phyloP scores from a whole-genome alignment of 345 rosid species.

The Hevea brasiliensis region DNA sequence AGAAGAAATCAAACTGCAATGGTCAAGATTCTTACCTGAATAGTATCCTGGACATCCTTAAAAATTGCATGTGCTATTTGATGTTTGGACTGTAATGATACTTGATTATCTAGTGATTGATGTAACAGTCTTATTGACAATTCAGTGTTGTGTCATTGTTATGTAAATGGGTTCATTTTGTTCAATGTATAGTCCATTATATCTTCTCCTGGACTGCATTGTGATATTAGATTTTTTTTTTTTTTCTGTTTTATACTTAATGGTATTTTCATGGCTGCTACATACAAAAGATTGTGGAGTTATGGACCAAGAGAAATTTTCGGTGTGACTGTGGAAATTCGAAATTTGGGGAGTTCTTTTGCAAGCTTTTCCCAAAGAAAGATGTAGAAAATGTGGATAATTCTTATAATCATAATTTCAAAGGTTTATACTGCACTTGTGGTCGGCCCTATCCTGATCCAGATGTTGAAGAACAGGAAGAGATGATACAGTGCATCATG shows the following conservation, averaged over 20 bases:
- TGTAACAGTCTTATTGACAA: background rate
- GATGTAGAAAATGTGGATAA: conserved; percentile 73
- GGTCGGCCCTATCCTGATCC: conserved; percentile 88
- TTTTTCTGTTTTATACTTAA: background rate
- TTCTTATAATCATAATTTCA: conserved; percentile 86
- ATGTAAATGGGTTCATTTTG: background rate
- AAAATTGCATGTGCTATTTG: background rate
- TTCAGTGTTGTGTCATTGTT: background rate
- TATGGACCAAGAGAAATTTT: conserved; percentile 95
- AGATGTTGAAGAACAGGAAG: conserved; percentile 78
- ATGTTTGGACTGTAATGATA: background rate
- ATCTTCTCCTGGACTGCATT: background rate
- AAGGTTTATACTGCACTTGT: conserved; percentile 87
- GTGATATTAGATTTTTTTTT: background rate
- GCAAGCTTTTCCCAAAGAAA: conserved; percentile 80
- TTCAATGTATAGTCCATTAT: background rate
- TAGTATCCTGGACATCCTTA: background rate
- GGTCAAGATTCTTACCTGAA: background rate
- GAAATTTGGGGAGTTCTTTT: conserved; percentile 67
- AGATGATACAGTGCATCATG: conserved; percentile 95
- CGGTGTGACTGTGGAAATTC: conserved; percentile 97
- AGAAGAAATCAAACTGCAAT: background rate
- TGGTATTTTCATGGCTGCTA: conserved; percentile 3
- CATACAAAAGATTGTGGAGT: conserved; percentile 66
- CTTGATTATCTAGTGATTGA: background rate